Percentiles rank a stretch among this genome's conserved stretches.
These are phyloP conservation scores for Saccharomycodes ludwigii DNA, from an alignment of 805 yeast genomes.

Conservation along the genomic window DNA sequence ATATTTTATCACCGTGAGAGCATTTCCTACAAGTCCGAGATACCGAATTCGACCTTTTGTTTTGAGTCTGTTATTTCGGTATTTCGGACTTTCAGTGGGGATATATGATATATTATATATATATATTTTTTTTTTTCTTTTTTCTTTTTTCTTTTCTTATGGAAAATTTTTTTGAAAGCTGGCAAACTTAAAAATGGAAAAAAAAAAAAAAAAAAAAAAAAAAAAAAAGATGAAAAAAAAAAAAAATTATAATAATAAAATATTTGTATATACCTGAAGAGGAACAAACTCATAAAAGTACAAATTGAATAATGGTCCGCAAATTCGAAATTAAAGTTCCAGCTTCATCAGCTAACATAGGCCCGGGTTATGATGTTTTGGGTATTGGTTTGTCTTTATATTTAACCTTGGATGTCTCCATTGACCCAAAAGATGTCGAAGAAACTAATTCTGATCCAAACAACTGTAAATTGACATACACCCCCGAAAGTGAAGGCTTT, in stretches of 20 bases:
- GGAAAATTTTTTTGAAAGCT: not conserved
- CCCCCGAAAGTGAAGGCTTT: conserved; percentile 64
- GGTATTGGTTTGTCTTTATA: conserved; percentile 80
- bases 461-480: conserved; percentile 59
- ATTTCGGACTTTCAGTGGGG: too few relatives aligned
- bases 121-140: too few relatives aligned
- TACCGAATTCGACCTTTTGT: too few relatives aligned
- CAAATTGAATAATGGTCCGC: conserved; percentile 26
- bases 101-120: too few relatives aligned
- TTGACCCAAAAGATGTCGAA: conserved; percentile 38
- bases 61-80: too few relatives aligned
- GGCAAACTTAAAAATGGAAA: conserved; percentile 13
- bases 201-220: not conserved
- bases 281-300: too few relatives aligned
- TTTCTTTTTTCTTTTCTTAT: not conserved
- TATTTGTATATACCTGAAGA: too few relatives aligned
- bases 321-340: conserved; percentile 66
- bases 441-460: conserved; percentile 47
- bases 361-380: conserved; percentile 95
- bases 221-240: not conserved
- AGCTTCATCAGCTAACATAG: conserved; percentile 95
- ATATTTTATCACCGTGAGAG: too few relatives aligned
- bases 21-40: too few relatives aligned
- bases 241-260: not conserved
- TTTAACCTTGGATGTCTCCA: conserved; percentile 54